A percentile compares a stretch with the other conserved stretches of the same genome.
Evolutionary conservation across 495 filamentous ascomycete species (phyloP).

Genomic region (Astrothelium subdiscretum): DNA sequence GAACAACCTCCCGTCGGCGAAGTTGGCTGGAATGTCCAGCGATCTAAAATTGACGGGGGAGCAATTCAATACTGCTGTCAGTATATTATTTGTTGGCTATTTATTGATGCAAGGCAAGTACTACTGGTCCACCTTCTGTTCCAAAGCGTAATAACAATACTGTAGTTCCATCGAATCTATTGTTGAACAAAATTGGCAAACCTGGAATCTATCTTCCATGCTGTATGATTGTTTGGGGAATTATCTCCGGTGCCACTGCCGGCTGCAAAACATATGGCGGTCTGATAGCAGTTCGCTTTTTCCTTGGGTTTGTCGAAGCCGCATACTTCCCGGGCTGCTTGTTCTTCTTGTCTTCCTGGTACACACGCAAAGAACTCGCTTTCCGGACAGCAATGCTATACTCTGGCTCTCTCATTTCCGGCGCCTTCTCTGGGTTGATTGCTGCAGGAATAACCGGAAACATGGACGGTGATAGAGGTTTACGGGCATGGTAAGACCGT

Average conservation of each 20-base stretch:
- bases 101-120: background rate
- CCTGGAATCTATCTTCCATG: slow-evolving; percentile 27
- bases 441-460: slow-evolving; percentile 25
- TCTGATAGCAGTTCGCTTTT: slow-evolving; percentile 40
- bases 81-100: slow-evolving; percentile 11
- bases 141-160: background rate
- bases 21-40: slow-evolving; percentile 6
- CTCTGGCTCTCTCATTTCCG: slow-evolving; percentile 27
- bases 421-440: slow-evolving; percentile 29
- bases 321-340: slow-evolving; percentile 35
- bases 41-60: slow-evolving; percentile 7
- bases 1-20: slow-evolving; percentile 10
- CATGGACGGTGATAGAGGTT: slow-evolving; percentile 25
- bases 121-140: too few relatives aligned
- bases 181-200: slow-evolving; percentile 24
- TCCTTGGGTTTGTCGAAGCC: slow-evolving; percentile 28
- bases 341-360: slow-evolving; percentile 48
- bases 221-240: slow-evolving; percentile 32
- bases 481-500: slow-evolving; percentile 37
- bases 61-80: slow-evolving; percentile 12
- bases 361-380: slow-evolving; percentile 45
- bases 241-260: slow-evolving; percentile 15
- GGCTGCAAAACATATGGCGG: slow-evolving; percentile 38
- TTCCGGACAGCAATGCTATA: slow-evolving; percentile 42
- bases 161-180: slow-evolving; percentile 10